Evolutionary conservation across 2,329 filamentous ascomycete genomes (phyloP).

Genomic region (Graphilbum fragrans): DNA sequence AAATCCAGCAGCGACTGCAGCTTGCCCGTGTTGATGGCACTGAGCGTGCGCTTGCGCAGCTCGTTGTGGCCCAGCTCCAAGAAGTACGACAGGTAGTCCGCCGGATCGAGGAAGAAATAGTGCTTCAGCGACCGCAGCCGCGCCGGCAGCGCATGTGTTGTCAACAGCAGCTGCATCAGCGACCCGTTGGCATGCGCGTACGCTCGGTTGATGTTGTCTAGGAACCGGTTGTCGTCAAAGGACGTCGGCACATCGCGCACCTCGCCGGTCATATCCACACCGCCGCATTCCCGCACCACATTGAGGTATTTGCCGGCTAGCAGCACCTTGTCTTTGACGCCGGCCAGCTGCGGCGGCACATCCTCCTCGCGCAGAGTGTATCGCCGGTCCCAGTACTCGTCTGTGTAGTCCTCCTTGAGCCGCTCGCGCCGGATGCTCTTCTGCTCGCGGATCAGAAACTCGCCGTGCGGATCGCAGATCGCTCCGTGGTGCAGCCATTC

Average conservation of each 20-base stretch:
- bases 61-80: slow-evolving; percentile 84
- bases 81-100: slow-evolving; percentile 97
- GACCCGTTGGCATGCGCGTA: slow-evolving; percentile 95
- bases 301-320: slow-evolving; percentile 96
- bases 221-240: slow-evolving; percentile 82
- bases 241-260: slow-evolving; percentile 80
- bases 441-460: slow-evolving; percentile 92
- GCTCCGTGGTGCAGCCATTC: slow-evolving; percentile 96
- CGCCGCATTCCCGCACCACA: slow-evolving; percentile 91
- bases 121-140: slow-evolving; percentile 87
- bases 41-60: slow-evolving; percentile 83
- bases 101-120: slow-evolving; percentile 97
- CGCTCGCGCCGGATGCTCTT: slow-evolving; percentile 87
- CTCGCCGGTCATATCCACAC: slow-evolving; percentile 83
- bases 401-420: slow-evolving; percentile 91
- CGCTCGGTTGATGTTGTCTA: slow-evolving; percentile 91
- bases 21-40: slow-evolving; percentile 82
- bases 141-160: slow-evolving; percentile 80
- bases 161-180: slow-evolving; percentile 78
- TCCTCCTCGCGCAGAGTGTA: slow-evolving; percentile 90
- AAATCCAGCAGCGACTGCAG: slow-evolving; percentile 92
- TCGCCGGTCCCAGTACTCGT: slow-evolving; percentile 97
- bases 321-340: slow-evolving; percentile 86
- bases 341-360: slow-evolving; percentile 82
- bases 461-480: slow-evolving; percentile 85